Conservation (phyloP, 441 rosid species). For the Metrosideros polymorpha region DNA sequence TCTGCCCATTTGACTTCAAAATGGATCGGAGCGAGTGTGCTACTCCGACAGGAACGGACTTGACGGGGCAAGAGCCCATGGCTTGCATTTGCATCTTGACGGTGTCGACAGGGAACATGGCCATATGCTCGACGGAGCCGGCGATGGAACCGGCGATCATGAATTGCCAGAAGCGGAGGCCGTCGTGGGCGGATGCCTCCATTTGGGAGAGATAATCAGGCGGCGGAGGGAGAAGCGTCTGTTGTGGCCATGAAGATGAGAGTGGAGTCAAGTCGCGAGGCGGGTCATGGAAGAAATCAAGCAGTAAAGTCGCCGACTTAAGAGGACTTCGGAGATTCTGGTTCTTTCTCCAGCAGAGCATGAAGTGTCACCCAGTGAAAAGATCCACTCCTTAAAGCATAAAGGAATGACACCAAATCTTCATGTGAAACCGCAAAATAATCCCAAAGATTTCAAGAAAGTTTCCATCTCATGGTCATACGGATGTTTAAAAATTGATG, state of each 20-base stretch:
- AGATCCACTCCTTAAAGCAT: not conserved
- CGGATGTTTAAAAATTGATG: not conserved
- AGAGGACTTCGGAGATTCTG: not conserved
- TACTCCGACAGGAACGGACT: conserved; percentile 38
- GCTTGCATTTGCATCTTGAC: conserved; percentile 85
- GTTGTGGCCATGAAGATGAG: not conserved
- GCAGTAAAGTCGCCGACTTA: not conserved
- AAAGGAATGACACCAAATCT: not conserved
- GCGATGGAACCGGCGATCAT: conserved; percentile 94
- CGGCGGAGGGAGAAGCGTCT: not conserved
- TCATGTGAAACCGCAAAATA: not conserved
- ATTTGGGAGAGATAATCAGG: conserved; percentile 8
- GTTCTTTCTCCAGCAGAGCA: not conserved
- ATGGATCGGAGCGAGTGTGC: conserved; percentile 62
- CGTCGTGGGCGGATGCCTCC: conserved; percentile 40
- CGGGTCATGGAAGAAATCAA: not conserved
- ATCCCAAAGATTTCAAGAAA: not conserved
- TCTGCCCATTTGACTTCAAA: conserved; percentile 47
- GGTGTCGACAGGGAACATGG: conserved; percentile 86
- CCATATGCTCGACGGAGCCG: conserved; percentile 89
- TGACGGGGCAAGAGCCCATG: conserved; percentile 62
- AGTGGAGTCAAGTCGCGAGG: not conserved
- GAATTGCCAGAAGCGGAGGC: conserved; percentile 79
- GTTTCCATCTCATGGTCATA: not conserved
- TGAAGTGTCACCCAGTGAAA: not conserved